phyloP scores from a whole-genome alignment of 176 grass and related monocot genomes.

The Phoenix roebelenii region DNA sequence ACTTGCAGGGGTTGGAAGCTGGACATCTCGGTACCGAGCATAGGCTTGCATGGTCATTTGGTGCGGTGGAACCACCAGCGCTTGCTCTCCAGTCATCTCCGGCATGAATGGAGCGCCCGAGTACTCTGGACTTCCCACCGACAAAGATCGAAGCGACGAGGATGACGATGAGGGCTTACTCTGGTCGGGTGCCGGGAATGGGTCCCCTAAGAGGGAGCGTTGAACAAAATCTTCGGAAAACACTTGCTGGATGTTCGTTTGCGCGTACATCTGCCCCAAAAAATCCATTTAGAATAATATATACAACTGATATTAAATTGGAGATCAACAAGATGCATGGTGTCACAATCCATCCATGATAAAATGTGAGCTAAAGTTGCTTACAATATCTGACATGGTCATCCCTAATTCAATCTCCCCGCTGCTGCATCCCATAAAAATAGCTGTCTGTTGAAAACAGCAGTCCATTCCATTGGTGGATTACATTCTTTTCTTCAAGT shows the following conservation, averaged over 20 bases:
- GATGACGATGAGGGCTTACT: neutral
- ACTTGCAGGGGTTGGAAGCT: neutral
- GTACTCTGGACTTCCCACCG: neutral
- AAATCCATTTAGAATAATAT: neutral
- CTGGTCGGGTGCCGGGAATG: constrained; percentile 12
- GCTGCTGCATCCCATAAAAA: constrained; percentile 60
- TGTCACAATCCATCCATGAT: too few species aligned
- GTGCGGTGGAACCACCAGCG: neutral
- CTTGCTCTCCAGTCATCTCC: neutral
- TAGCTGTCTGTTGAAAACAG: constrained; percentile 35
- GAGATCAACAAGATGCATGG: too few species aligned
- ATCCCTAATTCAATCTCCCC: constrained; percentile 87
- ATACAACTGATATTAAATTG: too few species aligned
- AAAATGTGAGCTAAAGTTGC: too few species aligned
- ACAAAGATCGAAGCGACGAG: neutral
- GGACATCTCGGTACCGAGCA: neutral
- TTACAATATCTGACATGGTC: neutral
- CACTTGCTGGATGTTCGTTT: constrained; percentile 43
- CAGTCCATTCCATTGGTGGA: too few species aligned
- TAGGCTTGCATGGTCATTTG: neutral
- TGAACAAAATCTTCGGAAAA: constrained; percentile 56
- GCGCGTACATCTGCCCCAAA: constrained; percentile 11
- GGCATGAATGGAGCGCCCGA: neutral
- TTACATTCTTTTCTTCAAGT: too few species aligned
- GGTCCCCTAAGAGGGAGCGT: constrained; percentile 32